These are phyloP conservation scores for Pleurotus citrinopileatus DNA, from an alignment of 768 basidiomycete genomes.

Conservation along the genomic window DNA sequence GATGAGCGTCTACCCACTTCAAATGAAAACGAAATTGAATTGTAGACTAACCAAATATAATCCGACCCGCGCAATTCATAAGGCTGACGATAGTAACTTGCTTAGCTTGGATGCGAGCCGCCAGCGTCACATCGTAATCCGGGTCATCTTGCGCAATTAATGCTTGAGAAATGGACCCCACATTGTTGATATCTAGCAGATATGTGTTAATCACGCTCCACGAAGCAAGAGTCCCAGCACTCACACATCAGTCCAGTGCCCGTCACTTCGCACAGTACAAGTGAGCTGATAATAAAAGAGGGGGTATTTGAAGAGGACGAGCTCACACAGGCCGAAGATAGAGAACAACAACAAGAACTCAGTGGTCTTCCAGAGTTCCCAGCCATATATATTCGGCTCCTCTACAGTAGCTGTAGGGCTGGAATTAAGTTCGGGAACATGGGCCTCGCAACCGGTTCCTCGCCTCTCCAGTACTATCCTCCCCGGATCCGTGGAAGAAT, in stretches of 20 bases:
- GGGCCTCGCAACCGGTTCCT: not conserved
- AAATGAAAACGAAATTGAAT: not conserved
- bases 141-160: constrained; percentile 60
- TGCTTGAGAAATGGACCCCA: constrained; percentile 69
- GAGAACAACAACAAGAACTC: constrained; percentile 33
- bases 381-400: constrained; percentile 21
- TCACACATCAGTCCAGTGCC: constrained; percentile 78
- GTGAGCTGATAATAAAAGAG: constrained; percentile 19
- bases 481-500: not conserved
- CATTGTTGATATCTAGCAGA: constrained; percentile 72
- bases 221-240: no score
- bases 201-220: not conserved
- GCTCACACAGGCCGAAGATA: constrained; percentile 57
- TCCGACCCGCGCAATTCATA: constrained; percentile 77
- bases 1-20: not conserved
- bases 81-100: constrained; percentile 85
- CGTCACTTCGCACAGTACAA: constrained; percentile 41
- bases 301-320: not conserved
- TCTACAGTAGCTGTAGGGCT: not conserved
- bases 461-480: not conserved
- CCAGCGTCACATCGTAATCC: constrained; percentile 62
- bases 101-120: constrained; percentile 73
- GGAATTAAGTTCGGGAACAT: not conserved
- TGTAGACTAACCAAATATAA: constrained; percentile 58
- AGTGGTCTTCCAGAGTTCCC: constrained; percentile 16